Percentiles rank a stretch among this genome's conserved stretches.
Evolutionary conservation across 257 asterid species (phyloP).

Genomic region (Rubia yunnanensis): DNA sequence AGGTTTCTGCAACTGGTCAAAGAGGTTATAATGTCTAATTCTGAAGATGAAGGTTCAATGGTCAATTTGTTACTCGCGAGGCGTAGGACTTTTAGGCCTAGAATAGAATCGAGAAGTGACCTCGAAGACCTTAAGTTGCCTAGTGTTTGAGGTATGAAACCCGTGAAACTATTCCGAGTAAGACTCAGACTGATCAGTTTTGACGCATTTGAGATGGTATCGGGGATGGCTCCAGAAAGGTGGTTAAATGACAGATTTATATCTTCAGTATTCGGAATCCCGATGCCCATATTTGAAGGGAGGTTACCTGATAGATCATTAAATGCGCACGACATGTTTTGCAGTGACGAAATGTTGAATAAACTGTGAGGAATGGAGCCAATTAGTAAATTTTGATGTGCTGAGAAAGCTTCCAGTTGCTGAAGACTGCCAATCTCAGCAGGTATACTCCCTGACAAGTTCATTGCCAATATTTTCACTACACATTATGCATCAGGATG

Average conservation of each 20-base stretch:
- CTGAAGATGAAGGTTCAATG: neutral
- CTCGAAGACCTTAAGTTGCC: slow-evolving; percentile 15
- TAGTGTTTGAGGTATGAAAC: slow-evolving; percentile 17
- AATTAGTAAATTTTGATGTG: neutral
- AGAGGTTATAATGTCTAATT: slow-evolving; percentile 1
- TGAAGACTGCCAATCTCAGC: slow-evolving; percentile 26
- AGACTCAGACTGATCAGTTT: slow-evolving; percentile 9
- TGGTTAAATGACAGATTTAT: slow-evolving; percentile 13
- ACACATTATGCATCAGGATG: neutral
- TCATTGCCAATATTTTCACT: neutral
- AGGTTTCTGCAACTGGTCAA: slow-evolving; percentile 8
- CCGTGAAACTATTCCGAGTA: slow-evolving; percentile 7
- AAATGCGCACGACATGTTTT: neutral
- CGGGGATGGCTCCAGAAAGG: slow-evolving; percentile 22
- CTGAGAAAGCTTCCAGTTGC: slow-evolving; percentile 12
- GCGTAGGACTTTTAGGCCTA: neutral
- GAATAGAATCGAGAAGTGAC: no score
- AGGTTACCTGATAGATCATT: slow-evolving; percentile 17
- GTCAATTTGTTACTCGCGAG: slow-evolving; percentile 10
- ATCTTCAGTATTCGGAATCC: slow-evolving; percentile 18
- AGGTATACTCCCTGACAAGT: slow-evolving; percentile 22
- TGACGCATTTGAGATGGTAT: slow-evolving; percentile 21
- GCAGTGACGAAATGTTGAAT: slow-evolving; percentile 27
- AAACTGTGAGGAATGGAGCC: slow-evolving; percentile 20
- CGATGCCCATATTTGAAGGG: slow-evolving; percentile 15